Conservation (phyloP, 768 basidiomycete species). For the Mycena rosella region DNA sequence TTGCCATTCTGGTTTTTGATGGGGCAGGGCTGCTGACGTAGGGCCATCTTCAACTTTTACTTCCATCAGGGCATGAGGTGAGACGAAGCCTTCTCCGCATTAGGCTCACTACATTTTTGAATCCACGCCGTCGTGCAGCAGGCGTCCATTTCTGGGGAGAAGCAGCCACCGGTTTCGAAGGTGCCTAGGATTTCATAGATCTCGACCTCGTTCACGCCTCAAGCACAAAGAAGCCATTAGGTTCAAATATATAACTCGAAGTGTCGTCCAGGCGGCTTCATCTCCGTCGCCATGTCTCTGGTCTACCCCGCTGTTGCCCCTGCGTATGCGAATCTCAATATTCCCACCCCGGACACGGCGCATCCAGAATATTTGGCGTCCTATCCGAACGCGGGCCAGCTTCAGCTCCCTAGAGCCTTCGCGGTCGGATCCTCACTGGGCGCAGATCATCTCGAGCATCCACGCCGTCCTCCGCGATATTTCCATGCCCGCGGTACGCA, state of each 20-base stretch:
- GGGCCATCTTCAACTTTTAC: conserved; percentile 18
- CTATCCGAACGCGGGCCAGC: conserved; percentile 14
- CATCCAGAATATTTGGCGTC: conserved; percentile 13
- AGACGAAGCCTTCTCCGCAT: conserved; percentile 24
- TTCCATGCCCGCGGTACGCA: conserved; percentile 29
- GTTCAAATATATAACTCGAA: conserved; percentile 32
- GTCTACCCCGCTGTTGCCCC: conserved; percentile 7
- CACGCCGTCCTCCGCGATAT: conserved; percentile 25
- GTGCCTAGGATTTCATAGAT: conserved; percentile 32
- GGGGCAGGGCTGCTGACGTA: background rate
- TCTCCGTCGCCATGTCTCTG: conserved; percentile 32
- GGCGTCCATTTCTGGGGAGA: conserved; percentile 28
- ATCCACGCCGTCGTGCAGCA: conserved; percentile 12
- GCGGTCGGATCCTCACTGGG: conserved; percentile 32
- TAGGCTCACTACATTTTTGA: conserved; percentile 32
- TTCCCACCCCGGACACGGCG: background rate
- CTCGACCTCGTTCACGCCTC: conserved; percentile 35
- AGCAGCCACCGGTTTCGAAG: conserved; percentile 26
- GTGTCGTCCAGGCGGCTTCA: conserved; percentile 14
- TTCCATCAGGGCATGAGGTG: conserved; percentile 29
- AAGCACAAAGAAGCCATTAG: conserved; percentile 27
- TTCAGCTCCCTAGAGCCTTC: conserved; percentile 22
- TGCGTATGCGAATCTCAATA: conserved; percentile 4
- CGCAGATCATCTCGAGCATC: conserved; percentile 33
- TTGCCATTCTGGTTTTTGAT: conserved; percentile 3